Conservation (phyloP, 2,329 filamentous ascomycete species). For the Bipolaris oryzae region DNA sequence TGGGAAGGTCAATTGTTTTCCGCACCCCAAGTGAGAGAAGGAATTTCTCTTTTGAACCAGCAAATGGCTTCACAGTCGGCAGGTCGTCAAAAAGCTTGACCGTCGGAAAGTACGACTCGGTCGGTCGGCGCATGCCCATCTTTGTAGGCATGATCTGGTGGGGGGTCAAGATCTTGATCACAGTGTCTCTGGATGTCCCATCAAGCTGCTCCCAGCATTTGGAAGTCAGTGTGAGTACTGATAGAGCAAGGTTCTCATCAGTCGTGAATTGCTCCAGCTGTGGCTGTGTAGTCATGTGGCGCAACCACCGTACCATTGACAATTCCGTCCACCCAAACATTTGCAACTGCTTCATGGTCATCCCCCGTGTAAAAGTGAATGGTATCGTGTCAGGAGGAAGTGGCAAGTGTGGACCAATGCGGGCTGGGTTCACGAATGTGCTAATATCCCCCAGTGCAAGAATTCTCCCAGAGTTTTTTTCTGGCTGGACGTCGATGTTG, state of each 20-base stretch:
- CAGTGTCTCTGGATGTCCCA: slow-evolving; percentile 66
- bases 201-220: slow-evolving; percentile 89
- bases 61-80: slow-evolving; percentile 74
- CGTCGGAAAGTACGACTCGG: slow-evolving; percentile 88
- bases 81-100: slow-evolving; percentile 95
- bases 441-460: slow-evolving; percentile 77
- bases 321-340: slow-evolving; percentile 86
- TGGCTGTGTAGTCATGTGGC: slow-evolving; percentile 69
- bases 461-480: slow-evolving; percentile 67
- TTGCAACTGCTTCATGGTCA: slow-evolving; percentile 71
- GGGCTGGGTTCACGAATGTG: slow-evolving; percentile 75
- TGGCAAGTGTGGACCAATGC: slow-evolving; percentile 81
- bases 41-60: slow-evolving; percentile 89
- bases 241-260: slow-evolving; percentile 74
- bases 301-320: slow-evolving; percentile 83
- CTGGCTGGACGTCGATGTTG: slow-evolving; percentile 60
- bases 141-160: slow-evolving; percentile 87
- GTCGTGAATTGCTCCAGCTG: slow-evolving; percentile 68
- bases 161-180: slow-evolving; percentile 68
- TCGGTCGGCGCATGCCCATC: slow-evolving; percentile 82
- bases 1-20: slow-evolving; percentile 92
- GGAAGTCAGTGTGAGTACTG: slow-evolving; percentile 79
- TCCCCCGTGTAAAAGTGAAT: slow-evolving; percentile 76
- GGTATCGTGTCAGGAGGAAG: slow-evolving; percentile 83
- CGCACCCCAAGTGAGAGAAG: slow-evolving; percentile 82